These are phyloP conservation scores for Withania somnifera DNA, from an alignment of 305 asterid genomes.

Conservation along the genomic window DNA sequence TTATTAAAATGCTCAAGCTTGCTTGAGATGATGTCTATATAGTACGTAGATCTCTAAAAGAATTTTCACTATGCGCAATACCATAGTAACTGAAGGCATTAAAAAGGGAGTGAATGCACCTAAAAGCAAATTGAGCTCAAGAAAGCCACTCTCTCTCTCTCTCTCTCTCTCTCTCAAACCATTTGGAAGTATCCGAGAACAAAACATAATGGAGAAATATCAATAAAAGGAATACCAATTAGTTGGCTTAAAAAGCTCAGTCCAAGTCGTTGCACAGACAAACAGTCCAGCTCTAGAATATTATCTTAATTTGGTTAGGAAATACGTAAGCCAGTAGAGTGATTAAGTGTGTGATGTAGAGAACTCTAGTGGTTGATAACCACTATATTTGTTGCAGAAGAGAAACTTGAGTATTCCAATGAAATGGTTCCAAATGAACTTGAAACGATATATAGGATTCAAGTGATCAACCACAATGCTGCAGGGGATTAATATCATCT, in stretches of 20 bases:
- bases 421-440: neutral
- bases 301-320: neutral
- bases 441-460: neutral
- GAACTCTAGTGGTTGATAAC: neutral
- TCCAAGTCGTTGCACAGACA: neutral
- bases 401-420: neutral
- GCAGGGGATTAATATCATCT: neutral
- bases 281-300: neutral
- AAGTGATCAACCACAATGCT: neutral
- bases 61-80: neutral
- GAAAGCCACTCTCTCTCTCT: neutral
- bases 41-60: neutral
- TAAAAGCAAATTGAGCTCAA: neutral
- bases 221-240: neutral
- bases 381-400: neutral
- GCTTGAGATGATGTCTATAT: neutral
- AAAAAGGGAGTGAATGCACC: neutral
- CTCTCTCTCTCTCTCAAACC: neutral
- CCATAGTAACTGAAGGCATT: neutral
- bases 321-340: neutral
- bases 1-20: neutral
- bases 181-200: neutral
- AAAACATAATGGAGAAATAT: neutral
- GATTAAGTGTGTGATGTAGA: neutral
- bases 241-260: neutral